A percentile compares a stretch with the other conserved stretches of the same genome.
These are phyloP conservation scores for Xylaria bambusicola DNA, from an alignment of 495 filamentous ascomycete species.

Conservation along the genomic window DNA sequence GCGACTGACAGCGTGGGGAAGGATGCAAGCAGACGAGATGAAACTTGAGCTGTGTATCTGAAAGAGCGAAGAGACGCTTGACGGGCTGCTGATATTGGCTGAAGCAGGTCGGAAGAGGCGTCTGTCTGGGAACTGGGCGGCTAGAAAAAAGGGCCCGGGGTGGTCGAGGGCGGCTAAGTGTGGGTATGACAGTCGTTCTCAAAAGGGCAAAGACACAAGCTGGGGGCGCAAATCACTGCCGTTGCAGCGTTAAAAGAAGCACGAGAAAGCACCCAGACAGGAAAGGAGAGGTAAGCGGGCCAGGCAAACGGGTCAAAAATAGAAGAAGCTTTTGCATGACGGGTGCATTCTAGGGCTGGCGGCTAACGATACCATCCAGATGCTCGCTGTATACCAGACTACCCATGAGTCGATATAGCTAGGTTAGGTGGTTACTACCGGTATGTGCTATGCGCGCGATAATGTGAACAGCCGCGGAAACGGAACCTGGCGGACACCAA, in stretches of 20 bases:
- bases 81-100: slow-evolving; percentile 51
- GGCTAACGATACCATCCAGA: slow-evolving; percentile 34
- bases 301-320: slow-evolving; percentile 30
- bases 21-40: slow-evolving; percentile 42
- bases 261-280: slow-evolving; percentile 7
- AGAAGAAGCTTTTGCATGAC: slow-evolving; percentile 13
- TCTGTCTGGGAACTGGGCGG: slow-evolving; percentile 53
- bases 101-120: slow-evolving; percentile 46
- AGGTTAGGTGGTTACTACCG: not conserved
- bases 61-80: slow-evolving; percentile 42
- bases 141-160: slow-evolving; percentile 41
- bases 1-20: slow-evolving; percentile 30
- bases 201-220: slow-evolving; percentile 8
- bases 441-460: slow-evolving; percentile 27
- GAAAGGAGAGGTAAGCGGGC: slow-evolving; percentile 21
- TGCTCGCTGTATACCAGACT: not conserved
- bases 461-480: slow-evolving; percentile 12
- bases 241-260: not conserved
- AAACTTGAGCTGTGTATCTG: slow-evolving; percentile 52
- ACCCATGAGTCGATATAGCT: not conserved
- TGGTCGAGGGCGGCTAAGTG: slow-evolving; percentile 45
- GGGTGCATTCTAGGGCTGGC: slow-evolving; percentile 13
- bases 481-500: slow-evolving; percentile 1
- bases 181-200: not conserved
- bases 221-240: slow-evolving; percentile 25